These are phyloP conservation scores for Rhytidiadelphus loreus DNA, from an alignment of 225 moss, liverwort and hornwort genomes.

Conservation along the genomic window DNA sequence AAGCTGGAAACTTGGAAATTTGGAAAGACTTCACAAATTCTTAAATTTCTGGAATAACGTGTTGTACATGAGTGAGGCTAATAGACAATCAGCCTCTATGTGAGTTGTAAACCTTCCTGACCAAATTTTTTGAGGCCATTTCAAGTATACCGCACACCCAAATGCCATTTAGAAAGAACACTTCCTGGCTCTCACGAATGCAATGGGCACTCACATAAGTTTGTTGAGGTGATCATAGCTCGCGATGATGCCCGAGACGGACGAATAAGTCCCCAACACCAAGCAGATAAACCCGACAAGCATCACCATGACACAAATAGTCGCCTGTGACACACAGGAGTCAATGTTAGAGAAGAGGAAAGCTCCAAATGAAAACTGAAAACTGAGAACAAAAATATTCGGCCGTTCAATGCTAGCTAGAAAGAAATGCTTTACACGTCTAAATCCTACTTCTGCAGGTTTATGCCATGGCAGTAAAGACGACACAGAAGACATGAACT, in stretches of 20 bases:
- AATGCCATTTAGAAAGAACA: background rate
- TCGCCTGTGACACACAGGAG: constrained; percentile 18
- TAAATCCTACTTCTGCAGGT: background rate
- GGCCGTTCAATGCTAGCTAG: background rate
- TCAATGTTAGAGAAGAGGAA: background rate
- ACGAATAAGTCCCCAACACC: constrained; percentile 67
- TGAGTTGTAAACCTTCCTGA: background rate
- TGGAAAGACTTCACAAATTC: background rate
- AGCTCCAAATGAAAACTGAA: background rate
- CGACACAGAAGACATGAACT: background rate
- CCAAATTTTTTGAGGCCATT: background rate
- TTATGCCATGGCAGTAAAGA: background rate
- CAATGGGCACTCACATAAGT: constrained; percentile 21
- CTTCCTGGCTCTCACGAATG: constrained; percentile 6
- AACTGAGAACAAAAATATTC: background rate
- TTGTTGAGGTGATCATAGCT: constrained; percentile 16
- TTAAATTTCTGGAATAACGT: background rate
- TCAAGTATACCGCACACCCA: background rate
- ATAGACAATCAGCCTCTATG: background rate
- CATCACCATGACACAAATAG: constrained; percentile 42
- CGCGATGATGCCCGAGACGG: constrained; percentile 47
- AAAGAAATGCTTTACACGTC: background rate
- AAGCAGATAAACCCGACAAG: constrained; percentile 47
- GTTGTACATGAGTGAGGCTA: background rate
- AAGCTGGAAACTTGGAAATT: background rate